Conservation (phyloP, 73 alveolate genomes). For the Tetrahymena elliotti region DNA sequence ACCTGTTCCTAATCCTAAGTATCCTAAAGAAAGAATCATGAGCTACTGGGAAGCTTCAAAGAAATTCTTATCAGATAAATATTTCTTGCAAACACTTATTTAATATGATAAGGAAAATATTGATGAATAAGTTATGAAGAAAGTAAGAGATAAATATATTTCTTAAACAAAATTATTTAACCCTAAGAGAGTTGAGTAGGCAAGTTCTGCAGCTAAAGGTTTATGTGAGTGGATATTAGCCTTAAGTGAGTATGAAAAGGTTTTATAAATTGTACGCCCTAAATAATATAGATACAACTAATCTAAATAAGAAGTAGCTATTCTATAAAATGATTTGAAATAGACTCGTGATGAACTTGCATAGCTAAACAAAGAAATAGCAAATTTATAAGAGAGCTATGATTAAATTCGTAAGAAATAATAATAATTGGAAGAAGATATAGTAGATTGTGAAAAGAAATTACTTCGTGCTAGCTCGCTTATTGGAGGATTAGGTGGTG, state of each 20-base stretch:
- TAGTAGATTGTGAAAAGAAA: conserved; percentile 72
- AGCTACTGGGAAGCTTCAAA: conserved; percentile 57
- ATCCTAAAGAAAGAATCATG: conserved; percentile 29
- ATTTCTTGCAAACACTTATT: conserved; percentile 54
- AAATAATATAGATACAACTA: conserved; percentile 51
- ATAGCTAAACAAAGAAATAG: conserved; percentile 40
- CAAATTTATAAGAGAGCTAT: conserved; percentile 50
- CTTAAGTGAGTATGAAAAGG: conserved; percentile 63
- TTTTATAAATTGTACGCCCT: conserved; percentile 55
- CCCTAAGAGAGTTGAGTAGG: conserved; percentile 63
- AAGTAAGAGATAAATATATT: conserved; percentile 35
- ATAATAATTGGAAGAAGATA: conserved; percentile 27
- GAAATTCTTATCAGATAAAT: conserved; percentile 72
- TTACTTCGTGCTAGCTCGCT: conserved; percentile 82
- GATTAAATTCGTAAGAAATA: conserved; percentile 50
- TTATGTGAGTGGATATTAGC: conserved; percentile 70
- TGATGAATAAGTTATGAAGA: conserved; percentile 62
- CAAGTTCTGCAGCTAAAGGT: conserved; percentile 70
- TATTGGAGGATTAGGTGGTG: conserved; percentile 90
- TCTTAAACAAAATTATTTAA: conserved; percentile 39
- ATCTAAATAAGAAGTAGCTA: conserved; percentile 67
- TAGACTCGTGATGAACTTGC: conserved; percentile 54
- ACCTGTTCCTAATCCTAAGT: conserved; percentile 21
- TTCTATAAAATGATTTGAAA: conserved; percentile 61
- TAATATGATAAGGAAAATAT: conserved; percentile 77